Percentiles rank a stretch among this genome's conserved stretches.
These are phyloP conservation scores for Globisporangium paddicum DNA, from an alignment of 352 stramenopile species.

Conservation along the genomic window DNA sequence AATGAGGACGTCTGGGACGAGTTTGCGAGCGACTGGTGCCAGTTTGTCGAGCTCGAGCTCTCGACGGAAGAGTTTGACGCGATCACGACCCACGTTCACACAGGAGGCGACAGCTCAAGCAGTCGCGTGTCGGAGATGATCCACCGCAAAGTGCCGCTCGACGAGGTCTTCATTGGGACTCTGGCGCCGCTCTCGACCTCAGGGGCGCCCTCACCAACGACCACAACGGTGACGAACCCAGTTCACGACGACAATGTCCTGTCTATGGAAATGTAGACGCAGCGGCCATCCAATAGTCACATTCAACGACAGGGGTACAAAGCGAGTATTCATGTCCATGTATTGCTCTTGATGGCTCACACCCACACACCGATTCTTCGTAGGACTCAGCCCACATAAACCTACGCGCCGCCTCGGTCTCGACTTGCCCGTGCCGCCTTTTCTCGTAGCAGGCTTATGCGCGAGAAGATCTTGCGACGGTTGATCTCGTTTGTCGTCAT, in stretches of 20 bases:
- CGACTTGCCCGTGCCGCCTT: conserved; percentile 18
- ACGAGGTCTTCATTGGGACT: conserved; percentile 31
- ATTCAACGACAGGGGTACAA: not conserved
- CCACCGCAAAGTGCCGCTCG: conserved; percentile 27
- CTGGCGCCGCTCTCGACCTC: conserved; percentile 15
- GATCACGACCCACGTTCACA: conserved; percentile 15
- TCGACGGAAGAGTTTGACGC: conserved; percentile 51
- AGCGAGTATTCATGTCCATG: not conserved
- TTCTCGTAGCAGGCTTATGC: conserved; percentile 70
- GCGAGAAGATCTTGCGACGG: conserved; percentile 68
- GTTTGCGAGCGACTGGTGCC: conserved; percentile 56
- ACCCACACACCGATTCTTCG: not conserved
- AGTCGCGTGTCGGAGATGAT: conserved; percentile 10
- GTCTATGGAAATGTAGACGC: conserved; percentile 9
- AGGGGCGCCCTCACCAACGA: not conserved
- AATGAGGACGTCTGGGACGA: conserved; percentile 43
- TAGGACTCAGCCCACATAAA: not conserved
- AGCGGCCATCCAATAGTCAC: not conserved
- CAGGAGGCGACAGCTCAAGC: conserved; percentile 17
- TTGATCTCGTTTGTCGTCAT: conserved; percentile 69
- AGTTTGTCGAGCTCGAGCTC: conserved; percentile 47
- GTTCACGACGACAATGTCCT: not conserved
- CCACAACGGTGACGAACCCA: not conserved
- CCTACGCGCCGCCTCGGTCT: not conserved
- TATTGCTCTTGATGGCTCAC: conserved; percentile 1